Conservation (phyloP, 2,329 filamentous ascomycete genomes). For the Monosporascus sp. region DNA sequence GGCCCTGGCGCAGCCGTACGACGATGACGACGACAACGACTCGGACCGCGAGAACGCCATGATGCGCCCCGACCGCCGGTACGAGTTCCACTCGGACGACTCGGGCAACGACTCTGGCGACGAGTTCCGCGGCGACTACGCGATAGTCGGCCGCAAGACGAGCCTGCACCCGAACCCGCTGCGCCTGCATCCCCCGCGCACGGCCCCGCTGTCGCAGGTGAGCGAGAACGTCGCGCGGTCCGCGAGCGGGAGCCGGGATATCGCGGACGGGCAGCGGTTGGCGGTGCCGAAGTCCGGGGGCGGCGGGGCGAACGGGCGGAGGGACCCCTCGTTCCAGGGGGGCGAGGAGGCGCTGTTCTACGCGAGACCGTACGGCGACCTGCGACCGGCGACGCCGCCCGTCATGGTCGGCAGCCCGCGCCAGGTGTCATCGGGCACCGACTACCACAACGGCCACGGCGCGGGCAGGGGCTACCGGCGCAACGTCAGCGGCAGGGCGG, state of each 20-base stretch:
- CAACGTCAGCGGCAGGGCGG: conserved; percentile 69
- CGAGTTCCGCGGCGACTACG: conserved; percentile 13
- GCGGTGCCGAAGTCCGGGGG: conserved; percentile 8
- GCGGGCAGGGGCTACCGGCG: conserved; percentile 37
- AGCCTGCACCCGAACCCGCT: conserved; percentile 48
- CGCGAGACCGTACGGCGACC: conserved; percentile 55
- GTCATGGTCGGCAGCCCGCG: conserved; percentile 45
- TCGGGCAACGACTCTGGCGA: conserved; percentile 36
- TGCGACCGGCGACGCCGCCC: conserved; percentile 49
- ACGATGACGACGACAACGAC: conserved; percentile 12
- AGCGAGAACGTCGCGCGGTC: conserved; percentile 37
- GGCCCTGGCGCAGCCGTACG: conserved; percentile 40
- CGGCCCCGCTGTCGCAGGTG: conserved; percentile 38
- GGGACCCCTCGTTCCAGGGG: conserved; percentile 47
- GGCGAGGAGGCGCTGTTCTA: conserved; percentile 42
- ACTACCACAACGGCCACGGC: conserved; percentile 38
- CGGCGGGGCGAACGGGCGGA: conserved; percentile 15
- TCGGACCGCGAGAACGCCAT: conserved; percentile 18
- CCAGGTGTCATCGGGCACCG: conserved; percentile 57
- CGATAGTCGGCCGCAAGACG: conserved; percentile 17
- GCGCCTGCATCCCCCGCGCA: conserved; percentile 41
- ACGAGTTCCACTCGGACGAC: conserved; percentile 10
- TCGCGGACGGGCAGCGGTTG: conserved; percentile 34
- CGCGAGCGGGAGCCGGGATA: conserved; percentile 40
- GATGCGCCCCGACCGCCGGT: conserved; percentile 15